Evolutionary conservation across 805 yeast genomes (phyloP).

Genomic region (Wickerhamomyces hampshirensis): DNA sequence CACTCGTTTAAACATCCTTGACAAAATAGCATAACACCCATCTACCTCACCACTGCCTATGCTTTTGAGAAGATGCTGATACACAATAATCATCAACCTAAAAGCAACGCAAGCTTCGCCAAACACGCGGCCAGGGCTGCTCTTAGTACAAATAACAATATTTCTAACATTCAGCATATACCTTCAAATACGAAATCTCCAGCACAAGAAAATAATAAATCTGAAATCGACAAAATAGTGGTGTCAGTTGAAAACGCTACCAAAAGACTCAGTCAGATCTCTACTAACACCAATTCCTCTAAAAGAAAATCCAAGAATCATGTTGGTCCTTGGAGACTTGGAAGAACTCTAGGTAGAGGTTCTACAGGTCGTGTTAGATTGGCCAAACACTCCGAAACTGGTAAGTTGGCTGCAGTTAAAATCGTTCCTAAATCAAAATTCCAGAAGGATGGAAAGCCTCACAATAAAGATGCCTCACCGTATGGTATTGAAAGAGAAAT

Average conservation of each 20-base stretch:
- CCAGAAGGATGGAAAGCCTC: conserved; percentile 31
- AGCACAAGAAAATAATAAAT: conserved; percentile 2
- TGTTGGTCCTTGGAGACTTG: conserved; percentile 95
- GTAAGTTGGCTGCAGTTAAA: conserved; percentile 92
- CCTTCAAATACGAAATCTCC: not conserved
- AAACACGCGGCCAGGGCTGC: conserved; percentile 24
- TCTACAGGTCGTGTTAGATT: conserved; percentile 92
- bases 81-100: conserved; percentile 3
- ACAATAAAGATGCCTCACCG: conserved; percentile 55
- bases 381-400: conserved; percentile 81
- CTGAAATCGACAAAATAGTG: conserved; percentile 25
- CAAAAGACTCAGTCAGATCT: conserved; percentile 24
- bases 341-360: conserved; percentile 94
- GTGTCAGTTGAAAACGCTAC: conserved; percentile 28
- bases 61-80: not conserved
- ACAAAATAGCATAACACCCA: not conserved
- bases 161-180: conserved; percentile 34
- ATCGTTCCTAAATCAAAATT: conserved; percentile 85
- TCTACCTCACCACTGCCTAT: not conserved
- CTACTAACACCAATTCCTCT: conserved; percentile 26
- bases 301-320: conserved; percentile 27
- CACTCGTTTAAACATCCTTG: too few species aligned
- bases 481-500: conserved; percentile 86
- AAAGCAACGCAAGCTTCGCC: conserved; percentile 17
- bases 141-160: conserved; percentile 16